These are phyloP conservation scores for Pseudopediastrum boryanum DNA, from an alignment of 139 green algal genomes.

Conservation along the genomic window DNA sequence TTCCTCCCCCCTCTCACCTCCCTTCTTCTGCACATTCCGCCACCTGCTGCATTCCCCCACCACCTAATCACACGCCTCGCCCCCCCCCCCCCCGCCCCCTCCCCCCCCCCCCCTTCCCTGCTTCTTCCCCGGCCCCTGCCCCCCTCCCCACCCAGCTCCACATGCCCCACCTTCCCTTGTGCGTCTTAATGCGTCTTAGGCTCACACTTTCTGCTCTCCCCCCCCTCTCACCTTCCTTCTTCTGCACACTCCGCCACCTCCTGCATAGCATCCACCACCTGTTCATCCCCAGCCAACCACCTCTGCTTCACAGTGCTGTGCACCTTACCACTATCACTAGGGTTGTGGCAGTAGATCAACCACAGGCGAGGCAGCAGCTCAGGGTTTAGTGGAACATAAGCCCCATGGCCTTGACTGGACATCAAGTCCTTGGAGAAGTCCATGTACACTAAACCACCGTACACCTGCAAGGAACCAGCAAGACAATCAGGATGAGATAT, in stretches of 20 bases:
- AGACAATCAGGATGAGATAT: too few species aligned
- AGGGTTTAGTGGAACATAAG: conserved; percentile 60
- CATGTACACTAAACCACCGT: conserved; percentile 89
- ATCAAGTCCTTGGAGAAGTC: conserved; percentile 64
- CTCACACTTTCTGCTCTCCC: too few species aligned
- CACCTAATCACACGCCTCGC: too few species aligned
- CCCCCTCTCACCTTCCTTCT: conserved; percentile 56
- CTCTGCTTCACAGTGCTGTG: conserved; percentile 70
- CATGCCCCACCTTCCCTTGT: too few species aligned
- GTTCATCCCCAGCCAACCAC: conserved; percentile 74
- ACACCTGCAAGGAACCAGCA: conserved; percentile 66
- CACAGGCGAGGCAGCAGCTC: conserved; percentile 68
- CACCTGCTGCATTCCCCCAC: too few species aligned
- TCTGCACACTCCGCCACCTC: conserved; percentile 63
- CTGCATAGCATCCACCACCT: conserved; percentile 61
- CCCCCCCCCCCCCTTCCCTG: background rate
- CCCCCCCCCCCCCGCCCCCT: background rate
- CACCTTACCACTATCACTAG: conserved; percentile 79
- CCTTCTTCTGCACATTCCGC: too few species aligned
- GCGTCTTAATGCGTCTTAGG: too few species aligned
- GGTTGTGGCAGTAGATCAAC: conserved; percentile 69
- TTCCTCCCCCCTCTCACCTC: too few species aligned
- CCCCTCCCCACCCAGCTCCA: too few species aligned
- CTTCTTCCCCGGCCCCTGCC: too few species aligned
- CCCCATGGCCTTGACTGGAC: conserved; percentile 36